Percentiles rank a stretch among this genome's conserved stretches.
phyloP scores from a whole-genome alignment of 208 protist genomes.

The Tetramitus jugosus region DNA sequence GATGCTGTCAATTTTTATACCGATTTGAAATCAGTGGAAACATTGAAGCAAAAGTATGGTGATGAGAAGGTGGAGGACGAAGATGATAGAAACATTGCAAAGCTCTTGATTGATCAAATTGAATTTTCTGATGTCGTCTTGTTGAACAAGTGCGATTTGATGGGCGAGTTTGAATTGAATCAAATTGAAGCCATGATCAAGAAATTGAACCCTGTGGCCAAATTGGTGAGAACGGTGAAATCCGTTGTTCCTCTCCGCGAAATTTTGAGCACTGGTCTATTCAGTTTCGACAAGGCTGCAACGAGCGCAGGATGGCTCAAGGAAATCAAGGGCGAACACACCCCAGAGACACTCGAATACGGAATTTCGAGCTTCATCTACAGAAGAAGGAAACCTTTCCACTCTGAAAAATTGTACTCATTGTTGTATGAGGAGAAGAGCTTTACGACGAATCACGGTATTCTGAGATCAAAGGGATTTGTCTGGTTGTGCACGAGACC shows the following conservation, averaged over 20 bases:
- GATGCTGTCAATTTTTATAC: conserved; percentile 41
- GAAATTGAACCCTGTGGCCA: conserved; percentile 57
- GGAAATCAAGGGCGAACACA: conserved; percentile 30
- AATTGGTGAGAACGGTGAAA: conserved; percentile 39
- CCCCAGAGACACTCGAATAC: conserved; percentile 54
- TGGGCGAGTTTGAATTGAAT: conserved; percentile 35
- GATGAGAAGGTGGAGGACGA: conserved; percentile 18
- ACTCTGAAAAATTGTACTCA: conserved; percentile 43
- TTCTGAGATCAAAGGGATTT: conserved; percentile 54
- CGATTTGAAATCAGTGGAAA: conserved; percentile 34
- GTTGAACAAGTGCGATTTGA: conserved; percentile 70
- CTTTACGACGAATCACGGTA: not conserved
- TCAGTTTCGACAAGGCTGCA: conserved; percentile 46
- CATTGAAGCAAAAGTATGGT: conserved; percentile 15
- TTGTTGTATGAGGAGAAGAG: not conserved
- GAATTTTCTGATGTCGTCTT: conserved; percentile 74
- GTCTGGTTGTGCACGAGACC: conserved; percentile 40
- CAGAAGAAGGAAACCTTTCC: conserved; percentile 42
- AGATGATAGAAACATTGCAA: conserved; percentile 20
- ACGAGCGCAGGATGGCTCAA: conserved; percentile 36
- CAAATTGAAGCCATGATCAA: conserved; percentile 36
- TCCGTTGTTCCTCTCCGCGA: conserved; percentile 36
- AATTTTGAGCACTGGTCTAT: conserved; percentile 51
- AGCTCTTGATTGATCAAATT: conserved; percentile 48
- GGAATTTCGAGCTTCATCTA: conserved; percentile 56